Base-by-base conservation (phyloP, 495 filamentous ascomycete genomes). In the Thermochaetoides thermophila region DNA sequence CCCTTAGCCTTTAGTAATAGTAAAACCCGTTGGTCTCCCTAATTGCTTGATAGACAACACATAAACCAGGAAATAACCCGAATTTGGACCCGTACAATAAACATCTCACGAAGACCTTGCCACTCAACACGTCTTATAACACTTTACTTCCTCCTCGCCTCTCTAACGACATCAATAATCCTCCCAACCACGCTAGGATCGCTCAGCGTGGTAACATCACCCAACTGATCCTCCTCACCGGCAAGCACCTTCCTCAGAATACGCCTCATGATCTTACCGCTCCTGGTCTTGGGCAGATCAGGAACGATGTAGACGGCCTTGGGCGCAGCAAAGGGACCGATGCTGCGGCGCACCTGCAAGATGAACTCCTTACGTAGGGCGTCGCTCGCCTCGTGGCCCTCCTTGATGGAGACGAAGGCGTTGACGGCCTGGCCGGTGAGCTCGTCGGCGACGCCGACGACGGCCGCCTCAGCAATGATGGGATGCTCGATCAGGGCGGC, bases 211-310 rank as follows among this genome's bases (percentile, higher is more conserved):
- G 83, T 81, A 18, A 63, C 87, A 47, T 99, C 91, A 45, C 89
- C 89, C 34, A 99, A 64, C 54, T 87, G 84, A 48, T 96, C 89
- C 59, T 96, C 91, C 67, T 99, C 89, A 8, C 85, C 85, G 27
- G 83, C 83, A 40, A 99, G 60, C 44, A 96, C 85, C 79, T 99
- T 96, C 37, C 89, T 76, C 60, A 99, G 55, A 57, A 99, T 95
- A 35, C 89, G 75, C 35, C 89, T 71, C 89, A 99, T 96, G 48
- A 96, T 99, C 77, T 99, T 99, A 35, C 89, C 89, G 44, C 78
- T 85, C 39, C 89, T 67, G 26, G 89, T 96, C 73, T 99, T 96
- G 40, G 89, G 89, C 17, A 99, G 69, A 53, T 96, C 87, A 3
- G 84, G 76, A 15, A 96, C 78, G 21, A 89, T 70, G 52, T 74